Conservation (phyloP, 208 protist species). For the Trypanosomatidae sp. region DNA sequence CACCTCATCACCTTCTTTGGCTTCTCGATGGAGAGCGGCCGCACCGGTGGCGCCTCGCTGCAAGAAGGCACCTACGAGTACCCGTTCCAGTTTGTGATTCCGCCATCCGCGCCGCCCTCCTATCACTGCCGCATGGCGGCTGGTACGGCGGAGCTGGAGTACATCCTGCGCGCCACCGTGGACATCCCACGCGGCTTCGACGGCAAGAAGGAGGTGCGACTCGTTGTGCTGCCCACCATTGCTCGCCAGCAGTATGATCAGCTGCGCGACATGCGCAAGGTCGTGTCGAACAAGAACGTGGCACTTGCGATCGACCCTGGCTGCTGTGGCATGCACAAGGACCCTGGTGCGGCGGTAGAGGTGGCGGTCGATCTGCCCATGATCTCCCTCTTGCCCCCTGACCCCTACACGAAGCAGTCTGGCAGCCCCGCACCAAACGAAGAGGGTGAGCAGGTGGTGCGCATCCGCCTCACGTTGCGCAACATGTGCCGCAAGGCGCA, state of each 20-base stretch:
- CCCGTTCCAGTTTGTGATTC: conserved; percentile 35
- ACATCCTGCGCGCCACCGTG: conserved; percentile 29
- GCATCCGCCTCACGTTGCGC: conserved; percentile 2
- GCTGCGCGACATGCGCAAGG: conserved; percentile 2
- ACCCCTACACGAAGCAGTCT: not conserved
- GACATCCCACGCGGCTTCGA: conserved; percentile 50
- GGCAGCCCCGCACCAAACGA: not conserved
- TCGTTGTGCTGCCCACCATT: conserved; percentile 29
- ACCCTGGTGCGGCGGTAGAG: conserved; percentile 10
- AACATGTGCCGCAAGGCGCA: conserved; percentile 20
- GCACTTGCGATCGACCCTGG: conserved; percentile 24
- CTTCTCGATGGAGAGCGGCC: conserved; percentile 36
- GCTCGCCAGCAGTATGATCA: conserved; percentile 26
- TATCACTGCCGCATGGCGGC: conserved; percentile 21
- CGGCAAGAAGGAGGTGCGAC: conserved; percentile 9
- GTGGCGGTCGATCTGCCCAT: conserved; percentile 7
- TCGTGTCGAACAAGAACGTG: conserved; percentile 9
- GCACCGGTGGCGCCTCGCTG: conserved; percentile 35
- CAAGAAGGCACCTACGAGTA: conserved; percentile 36
- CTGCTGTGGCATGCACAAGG: conserved; percentile 28
- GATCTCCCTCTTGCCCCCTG: not conserved
- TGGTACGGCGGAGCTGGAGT: conserved; percentile 20
- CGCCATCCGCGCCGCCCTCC: conserved; percentile 25
- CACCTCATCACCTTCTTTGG: conserved; percentile 50
- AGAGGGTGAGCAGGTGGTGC: not conserved